These are phyloP conservation scores for Ustilago shanxiensis DNA, from an alignment of 1,284 basidiomycete genomes.

Conservation along the genomic window DNA sequence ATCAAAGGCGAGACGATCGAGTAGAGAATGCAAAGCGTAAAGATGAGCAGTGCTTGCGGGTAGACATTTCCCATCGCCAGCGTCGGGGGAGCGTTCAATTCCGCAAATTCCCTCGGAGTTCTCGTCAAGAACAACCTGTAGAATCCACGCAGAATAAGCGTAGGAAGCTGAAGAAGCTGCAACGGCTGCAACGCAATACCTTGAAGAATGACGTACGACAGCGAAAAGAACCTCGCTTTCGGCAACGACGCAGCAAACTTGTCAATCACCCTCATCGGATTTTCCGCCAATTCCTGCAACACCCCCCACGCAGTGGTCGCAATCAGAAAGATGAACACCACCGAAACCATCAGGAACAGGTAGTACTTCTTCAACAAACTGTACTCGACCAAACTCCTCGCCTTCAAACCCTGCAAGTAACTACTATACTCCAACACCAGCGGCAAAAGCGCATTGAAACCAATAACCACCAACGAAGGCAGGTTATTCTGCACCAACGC, in stretches of 20 bases:
- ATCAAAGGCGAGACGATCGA: constrained; percentile 95
- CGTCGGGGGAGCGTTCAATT: constrained; percentile 95
- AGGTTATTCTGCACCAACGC: constrained; percentile 93
- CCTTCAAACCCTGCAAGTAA: constrained; percentile 85
- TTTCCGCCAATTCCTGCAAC: constrained; percentile 62
- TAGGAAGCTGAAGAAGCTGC: constrained; percentile 76
- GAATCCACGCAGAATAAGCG: constrained; percentile 54
- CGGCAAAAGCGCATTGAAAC: constrained; percentile 88
- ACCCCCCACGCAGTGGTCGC: constrained; percentile 91
- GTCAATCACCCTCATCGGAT: constrained; percentile 67
- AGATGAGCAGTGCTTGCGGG: constrained; percentile 93
- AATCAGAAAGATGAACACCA: constrained; percentile 94
- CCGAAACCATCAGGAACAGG: constrained; percentile 91
- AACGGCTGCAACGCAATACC: constrained; percentile 93
- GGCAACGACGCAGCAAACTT: constrained; percentile 63
- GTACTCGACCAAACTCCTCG: constrained; percentile 91
- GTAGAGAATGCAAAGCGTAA: constrained; percentile 93
- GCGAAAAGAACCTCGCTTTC: constrained; percentile 82
- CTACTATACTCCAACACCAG: constrained; percentile 90
- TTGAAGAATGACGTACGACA: constrained; percentile 95
- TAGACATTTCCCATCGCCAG: constrained; percentile 80
- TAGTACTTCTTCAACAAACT: constrained; percentile 85
- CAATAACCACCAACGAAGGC: constrained; percentile 88
- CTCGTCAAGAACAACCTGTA: constrained; percentile 48
- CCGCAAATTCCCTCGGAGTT: constrained; percentile 82